Evolutionary conservation across 495 filamentous ascomycete species (phyloP).

Genomic region (Neurospora sp.): DNA sequence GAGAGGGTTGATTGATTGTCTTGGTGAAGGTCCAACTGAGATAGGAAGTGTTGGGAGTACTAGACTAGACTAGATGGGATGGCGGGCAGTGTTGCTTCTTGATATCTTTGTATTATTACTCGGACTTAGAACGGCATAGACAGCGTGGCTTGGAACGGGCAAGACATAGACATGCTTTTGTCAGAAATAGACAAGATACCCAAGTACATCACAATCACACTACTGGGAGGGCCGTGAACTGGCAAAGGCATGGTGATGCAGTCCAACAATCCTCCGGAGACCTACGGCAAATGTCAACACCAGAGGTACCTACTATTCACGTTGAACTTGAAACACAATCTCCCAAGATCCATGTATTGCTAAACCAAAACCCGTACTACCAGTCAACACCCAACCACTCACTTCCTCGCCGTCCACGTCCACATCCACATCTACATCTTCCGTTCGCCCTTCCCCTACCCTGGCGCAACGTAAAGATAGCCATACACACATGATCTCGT

Average conservation of each 20-base stretch:
- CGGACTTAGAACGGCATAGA: not conserved
- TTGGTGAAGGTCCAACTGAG: not conserved
- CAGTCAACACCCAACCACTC: not conserved
- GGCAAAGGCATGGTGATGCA: too few relatives aligned
- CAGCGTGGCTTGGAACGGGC: not conserved
- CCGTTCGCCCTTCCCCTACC: not conserved
- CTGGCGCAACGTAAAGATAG: not conserved
- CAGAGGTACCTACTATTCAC: not conserved
- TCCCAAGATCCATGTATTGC: not conserved
- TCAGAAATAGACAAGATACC: not conserved
- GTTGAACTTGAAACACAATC: not conserved
- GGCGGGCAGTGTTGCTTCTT: not conserved
- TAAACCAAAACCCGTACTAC: not conserved
- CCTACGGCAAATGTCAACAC: too few relatives aligned
- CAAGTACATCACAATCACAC: not conserved
- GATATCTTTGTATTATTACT: not conserved
- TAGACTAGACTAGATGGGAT: not conserved
- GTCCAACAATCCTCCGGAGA: too few relatives aligned
- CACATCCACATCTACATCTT: not conserved
- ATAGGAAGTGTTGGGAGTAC: conserved; percentile 23
- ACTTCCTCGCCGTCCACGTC: not conserved
- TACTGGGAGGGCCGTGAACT: too few relatives aligned
- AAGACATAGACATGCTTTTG: not conserved
- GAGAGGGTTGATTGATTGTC: not conserved
- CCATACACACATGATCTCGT: not conserved